phyloP scores from a whole-genome alignment of 2,329 filamentous ascomycete species.

The Pleoardoris graminearum region DNA sequence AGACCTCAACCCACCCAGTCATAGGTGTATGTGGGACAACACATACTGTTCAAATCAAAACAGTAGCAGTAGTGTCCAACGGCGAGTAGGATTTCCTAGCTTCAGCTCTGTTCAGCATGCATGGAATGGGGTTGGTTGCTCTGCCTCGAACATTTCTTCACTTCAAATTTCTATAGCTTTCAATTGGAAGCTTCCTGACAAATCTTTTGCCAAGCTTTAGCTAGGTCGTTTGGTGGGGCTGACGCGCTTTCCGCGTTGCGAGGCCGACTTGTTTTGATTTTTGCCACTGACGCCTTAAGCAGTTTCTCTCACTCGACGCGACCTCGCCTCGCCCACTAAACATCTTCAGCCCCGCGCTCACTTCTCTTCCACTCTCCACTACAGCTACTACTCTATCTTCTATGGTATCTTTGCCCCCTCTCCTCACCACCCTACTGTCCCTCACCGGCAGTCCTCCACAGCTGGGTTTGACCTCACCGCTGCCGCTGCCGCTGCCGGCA shows the following conservation, averaged over 20 bases:
- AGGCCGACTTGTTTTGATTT: conserved; percentile 3
- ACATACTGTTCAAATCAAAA: no score
- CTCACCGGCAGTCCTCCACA: neutral
- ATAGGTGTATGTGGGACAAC: no score
- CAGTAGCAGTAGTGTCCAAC: no score
- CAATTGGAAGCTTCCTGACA: no score
- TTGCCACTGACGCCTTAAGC: neutral
- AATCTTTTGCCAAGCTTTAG: neutral
- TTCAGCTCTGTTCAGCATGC: neutral
- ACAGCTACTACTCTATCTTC: neutral
- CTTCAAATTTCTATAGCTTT: neutral
- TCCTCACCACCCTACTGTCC: neutral
- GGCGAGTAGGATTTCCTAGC: neutral
- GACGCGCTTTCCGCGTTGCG: neutral
- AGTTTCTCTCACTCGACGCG: neutral
- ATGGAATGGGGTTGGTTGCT: neutral
- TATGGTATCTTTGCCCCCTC: no score
- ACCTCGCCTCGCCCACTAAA: neutral
- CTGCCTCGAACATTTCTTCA: no score
- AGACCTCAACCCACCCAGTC: no score
- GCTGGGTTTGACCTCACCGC: no score
- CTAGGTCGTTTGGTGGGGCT: neutral
- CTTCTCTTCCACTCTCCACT: neutral
- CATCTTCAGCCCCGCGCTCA: neutral
- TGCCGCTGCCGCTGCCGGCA: no score